A percentile compares a stretch with the other conserved stretches of the same genome.
Evolutionary conservation across 1,284 basidiomycete genomes (phyloP).

Genomic region (Puccinia polysora): DNA sequence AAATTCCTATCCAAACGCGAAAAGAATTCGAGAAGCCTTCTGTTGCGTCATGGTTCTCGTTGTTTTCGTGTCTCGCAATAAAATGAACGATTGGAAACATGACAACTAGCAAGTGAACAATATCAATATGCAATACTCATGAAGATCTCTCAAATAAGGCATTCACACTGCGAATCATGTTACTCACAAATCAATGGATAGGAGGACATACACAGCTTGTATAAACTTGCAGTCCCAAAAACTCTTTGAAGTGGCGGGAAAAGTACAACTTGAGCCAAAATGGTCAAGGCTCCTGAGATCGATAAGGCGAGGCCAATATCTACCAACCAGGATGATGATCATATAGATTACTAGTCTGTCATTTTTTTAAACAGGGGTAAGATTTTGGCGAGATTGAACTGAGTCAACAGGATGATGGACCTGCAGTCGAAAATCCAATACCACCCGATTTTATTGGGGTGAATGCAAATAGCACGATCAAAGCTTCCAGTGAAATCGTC

Average conservation of each 20-base stretch:
- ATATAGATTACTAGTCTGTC: neutral
- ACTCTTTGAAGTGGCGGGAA: constrained; percentile 53
- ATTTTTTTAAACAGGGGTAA: neutral
- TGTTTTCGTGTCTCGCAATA: neutral
- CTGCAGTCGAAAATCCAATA: neutral
- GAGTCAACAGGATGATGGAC: constrained; percentile 1
- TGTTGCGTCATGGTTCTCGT: neutral
- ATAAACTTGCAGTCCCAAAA: constrained; percentile 52
- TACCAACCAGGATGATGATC: neutral
- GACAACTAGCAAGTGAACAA: neutral
- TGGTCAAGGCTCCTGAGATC: constrained; percentile 50
- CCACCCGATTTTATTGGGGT: constrained; percentile 9
- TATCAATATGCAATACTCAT: too few species aligned
- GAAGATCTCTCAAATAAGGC: too few species aligned
- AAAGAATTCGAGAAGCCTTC: neutral
- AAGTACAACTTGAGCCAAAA: constrained; percentile 51
- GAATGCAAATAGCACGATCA: constrained; percentile 22
- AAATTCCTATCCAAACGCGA: constrained; percentile 44
- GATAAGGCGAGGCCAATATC: constrained; percentile 51
- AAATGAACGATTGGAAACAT: constrained; percentile 6
- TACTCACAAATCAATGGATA: constrained; percentile 50
- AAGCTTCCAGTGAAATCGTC: constrained; percentile 19
- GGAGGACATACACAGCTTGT: constrained; percentile 50
- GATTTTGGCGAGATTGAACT: neutral
- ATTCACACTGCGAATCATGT: too few species aligned